phyloP scores from a whole-genome alignment of 2,329 filamentous ascomycete species.

The Hortaea sp. region DNA sequence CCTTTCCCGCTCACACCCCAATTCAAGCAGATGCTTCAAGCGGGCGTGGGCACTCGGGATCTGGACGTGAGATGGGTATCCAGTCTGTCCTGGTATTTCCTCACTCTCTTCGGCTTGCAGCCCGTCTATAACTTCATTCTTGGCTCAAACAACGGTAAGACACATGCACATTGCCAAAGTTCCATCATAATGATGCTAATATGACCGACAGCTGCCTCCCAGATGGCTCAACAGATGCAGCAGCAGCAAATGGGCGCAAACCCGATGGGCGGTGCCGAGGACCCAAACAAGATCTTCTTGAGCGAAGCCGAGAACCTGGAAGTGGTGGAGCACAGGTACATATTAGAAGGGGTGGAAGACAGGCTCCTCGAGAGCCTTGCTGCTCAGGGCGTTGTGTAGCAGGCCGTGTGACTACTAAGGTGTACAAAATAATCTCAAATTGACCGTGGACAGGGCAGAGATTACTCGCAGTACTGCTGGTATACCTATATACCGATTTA shows the following conservation, averaged over 20 bases:
- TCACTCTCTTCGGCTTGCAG: slow-evolving; percentile 93
- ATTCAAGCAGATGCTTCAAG: slow-evolving; percentile 99
- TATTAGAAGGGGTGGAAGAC: slow-evolving; percentile 79
- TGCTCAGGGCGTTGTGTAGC: too few species aligned
- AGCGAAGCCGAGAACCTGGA: slow-evolving; percentile 91
- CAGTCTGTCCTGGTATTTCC: slow-evolving; percentile 96
- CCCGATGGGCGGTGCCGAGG: slow-evolving; percentile 75
- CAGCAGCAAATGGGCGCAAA: slow-evolving; percentile 58
- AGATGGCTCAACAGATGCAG: slow-evolving; percentile 64
- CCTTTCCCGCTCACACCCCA: slow-evolving; percentile 96
- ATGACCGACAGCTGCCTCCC: slow-evolving; percentile 60
- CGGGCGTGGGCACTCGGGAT: slow-evolving; percentile 88
- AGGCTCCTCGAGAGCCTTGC: slow-evolving; percentile 50
- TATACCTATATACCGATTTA: too few species aligned
- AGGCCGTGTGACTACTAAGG: too few species aligned
- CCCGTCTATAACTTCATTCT: slow-evolving; percentile 96
- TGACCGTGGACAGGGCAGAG: too few species aligned
- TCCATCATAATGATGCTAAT: neutral
- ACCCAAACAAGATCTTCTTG: slow-evolving; percentile 90
- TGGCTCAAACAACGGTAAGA: slow-evolving; percentile 86
- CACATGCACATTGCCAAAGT: neutral
- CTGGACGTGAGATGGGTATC: slow-evolving; percentile 98
- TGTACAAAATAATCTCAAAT: too few species aligned
- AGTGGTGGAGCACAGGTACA: slow-evolving; percentile 86
- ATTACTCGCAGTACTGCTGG: too few species aligned